phyloP scores from a whole-genome alignment of 306 rosid species.

The Quillaja saponaria region DNA sequence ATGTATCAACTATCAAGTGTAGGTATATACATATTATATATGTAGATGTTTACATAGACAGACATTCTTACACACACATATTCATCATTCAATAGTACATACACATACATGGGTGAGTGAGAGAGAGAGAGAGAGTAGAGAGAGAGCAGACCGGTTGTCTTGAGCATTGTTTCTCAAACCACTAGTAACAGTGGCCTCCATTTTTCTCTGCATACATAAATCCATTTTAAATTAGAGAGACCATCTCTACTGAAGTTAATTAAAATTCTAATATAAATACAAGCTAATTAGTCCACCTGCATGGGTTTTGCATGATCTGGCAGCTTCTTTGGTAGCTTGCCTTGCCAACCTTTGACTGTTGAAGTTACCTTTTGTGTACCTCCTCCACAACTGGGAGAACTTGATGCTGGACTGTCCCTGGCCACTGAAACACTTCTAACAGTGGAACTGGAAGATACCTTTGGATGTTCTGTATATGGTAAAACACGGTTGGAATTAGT shows the following conservation, averaged over 20 bases:
- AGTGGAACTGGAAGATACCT: constrained; percentile 21
- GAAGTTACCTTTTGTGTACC: constrained; percentile 11
- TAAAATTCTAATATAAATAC: neutral
- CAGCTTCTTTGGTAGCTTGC: constrained; percentile 10
- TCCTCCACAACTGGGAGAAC: constrained; percentile 15
- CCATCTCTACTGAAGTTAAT: constrained; percentile 1
- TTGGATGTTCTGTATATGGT: constrained; percentile 1
- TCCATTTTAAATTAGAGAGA: neutral
- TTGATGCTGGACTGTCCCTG: constrained; percentile 16
- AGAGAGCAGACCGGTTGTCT: constrained; percentile 15
- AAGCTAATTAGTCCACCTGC: constrained; percentile 20
- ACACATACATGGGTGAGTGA: too few species aligned
- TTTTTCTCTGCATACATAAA: constrained; percentile 14
- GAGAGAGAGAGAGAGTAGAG: neutral
- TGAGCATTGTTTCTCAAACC: constrained; percentile 17
- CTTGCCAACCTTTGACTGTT: constrained; percentile 5
- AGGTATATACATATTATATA: too few species aligned
- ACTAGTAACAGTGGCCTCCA: constrained; percentile 11
- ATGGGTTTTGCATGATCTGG: constrained; percentile 6
- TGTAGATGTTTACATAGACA: too few species aligned
- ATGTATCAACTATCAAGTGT: too few species aligned
- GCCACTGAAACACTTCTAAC: constrained; percentile 12
- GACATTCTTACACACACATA: too few species aligned
- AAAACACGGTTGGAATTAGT: constrained; percentile 7
- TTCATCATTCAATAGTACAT: too few species aligned